Conservation (phyloP, 1,284 basidiomycete species). For the Takashimella koratensis region DNA sequence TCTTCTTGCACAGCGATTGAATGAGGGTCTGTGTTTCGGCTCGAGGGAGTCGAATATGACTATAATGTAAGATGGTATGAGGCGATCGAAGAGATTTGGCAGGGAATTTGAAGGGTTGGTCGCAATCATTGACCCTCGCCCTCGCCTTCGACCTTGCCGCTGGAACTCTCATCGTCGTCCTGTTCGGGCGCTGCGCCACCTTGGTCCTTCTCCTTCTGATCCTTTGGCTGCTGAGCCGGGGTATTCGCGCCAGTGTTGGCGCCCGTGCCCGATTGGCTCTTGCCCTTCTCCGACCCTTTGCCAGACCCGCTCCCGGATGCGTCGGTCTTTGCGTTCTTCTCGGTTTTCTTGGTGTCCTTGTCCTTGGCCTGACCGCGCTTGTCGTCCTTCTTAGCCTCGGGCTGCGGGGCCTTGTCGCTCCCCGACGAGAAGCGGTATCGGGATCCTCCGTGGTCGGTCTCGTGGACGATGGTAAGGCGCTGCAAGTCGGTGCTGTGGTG, state of each 20-base stretch:
- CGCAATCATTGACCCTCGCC: no score
- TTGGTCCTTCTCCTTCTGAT: not conserved
- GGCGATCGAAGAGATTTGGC: no score
- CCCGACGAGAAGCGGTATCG: conserved; percentile 5
- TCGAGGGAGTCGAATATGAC: no score
- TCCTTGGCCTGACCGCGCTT: not conserved
- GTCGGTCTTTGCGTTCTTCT: not conserved
- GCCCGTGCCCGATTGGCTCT: not conserved
- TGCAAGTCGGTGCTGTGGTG: conserved; percentile 51
- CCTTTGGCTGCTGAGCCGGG: not conserved
- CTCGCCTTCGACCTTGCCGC: not conserved
- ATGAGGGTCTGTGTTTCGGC: no score
- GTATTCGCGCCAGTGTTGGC: not conserved
- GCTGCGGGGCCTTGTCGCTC: not conserved
- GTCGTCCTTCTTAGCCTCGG: not conserved
- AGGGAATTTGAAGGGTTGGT: no score
- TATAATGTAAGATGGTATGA: no score
- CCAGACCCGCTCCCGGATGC: not conserved
- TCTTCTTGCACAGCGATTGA: no score
- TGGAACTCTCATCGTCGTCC: not conserved
- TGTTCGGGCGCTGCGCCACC: not conserved
- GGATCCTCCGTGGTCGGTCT: conserved; percentile 29
- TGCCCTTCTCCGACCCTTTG: not conserved
- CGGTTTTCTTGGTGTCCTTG: not conserved
- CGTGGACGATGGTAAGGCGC: conserved; percentile 55